Conservation (phyloP, 1,284 basidiomycete genomes). For the Athelia psychrophila region DNA sequence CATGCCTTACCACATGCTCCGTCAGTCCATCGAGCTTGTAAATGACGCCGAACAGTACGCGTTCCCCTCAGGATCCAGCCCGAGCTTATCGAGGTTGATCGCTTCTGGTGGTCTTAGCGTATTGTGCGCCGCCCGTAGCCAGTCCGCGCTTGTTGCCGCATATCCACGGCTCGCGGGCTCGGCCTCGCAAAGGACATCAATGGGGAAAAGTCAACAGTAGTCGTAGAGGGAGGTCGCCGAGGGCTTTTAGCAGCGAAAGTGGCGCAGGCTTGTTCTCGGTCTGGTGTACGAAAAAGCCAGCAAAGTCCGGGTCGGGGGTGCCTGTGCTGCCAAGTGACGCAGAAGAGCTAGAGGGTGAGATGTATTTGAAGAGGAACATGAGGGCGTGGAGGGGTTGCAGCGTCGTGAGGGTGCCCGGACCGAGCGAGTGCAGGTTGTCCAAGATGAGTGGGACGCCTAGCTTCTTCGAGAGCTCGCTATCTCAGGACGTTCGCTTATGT, state of each 20-base stretch:
- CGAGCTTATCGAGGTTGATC: slow-evolving; percentile 76
- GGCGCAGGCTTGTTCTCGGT: slow-evolving; percentile 94
- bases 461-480: slow-evolving; percentile 71
- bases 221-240: slow-evolving; percentile 83
- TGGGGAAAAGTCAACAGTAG: slow-evolving; percentile 58
- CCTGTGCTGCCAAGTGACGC: slow-evolving; percentile 48
- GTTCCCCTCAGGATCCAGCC: slow-evolving; percentile 57
- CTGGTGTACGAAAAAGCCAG: slow-evolving; percentile 90
- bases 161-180: slow-evolving; percentile 84
- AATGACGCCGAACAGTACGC: slow-evolving; percentile 91
- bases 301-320: slow-evolving; percentile 68
- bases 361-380: slow-evolving; percentile 94
- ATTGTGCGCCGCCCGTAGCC: slow-evolving; percentile 84
- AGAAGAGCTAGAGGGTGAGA: slow-evolving; percentile 46
- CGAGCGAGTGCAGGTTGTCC: slow-evolving; percentile 88
- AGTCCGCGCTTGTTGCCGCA: slow-evolving; percentile 84
- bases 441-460: slow-evolving; percentile 74
- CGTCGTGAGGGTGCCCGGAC: slow-evolving; percentile 65
- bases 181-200: slow-evolving; percentile 76
- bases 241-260: slow-evolving; percentile 87
- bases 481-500: slow-evolving; percentile 4
- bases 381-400: slow-evolving; percentile 84
- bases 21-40: slow-evolving; percentile 93
- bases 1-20: slow-evolving; percentile 76
- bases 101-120: slow-evolving; percentile 85